phyloP scores from a whole-genome alignment of 2,329 filamentous ascomycete species.

The Mollisiaceae sp. region DNA sequence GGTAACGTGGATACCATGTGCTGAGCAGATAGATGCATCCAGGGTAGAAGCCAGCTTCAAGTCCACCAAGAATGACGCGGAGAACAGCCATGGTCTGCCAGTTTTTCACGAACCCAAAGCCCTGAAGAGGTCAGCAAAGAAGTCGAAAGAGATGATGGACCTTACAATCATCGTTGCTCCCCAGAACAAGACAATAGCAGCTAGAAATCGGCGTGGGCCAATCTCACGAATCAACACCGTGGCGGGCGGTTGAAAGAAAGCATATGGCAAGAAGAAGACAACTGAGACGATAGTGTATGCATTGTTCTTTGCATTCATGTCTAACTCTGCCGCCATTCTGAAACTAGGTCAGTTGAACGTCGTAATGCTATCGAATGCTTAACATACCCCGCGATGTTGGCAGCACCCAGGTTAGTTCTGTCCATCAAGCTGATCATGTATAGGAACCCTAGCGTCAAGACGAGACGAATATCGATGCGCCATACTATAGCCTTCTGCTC shows the following conservation, averaged over 20 bases:
- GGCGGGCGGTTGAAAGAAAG: conserved; percentile 73
- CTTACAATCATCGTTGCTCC: conserved; percentile 49
- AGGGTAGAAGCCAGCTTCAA: conserved; percentile 43
- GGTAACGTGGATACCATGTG: conserved; percentile 56
- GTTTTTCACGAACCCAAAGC: conserved; percentile 44
- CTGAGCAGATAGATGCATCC: conserved; percentile 49
- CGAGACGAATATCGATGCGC: conserved; percentile 70
- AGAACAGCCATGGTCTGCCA: conserved; percentile 39
- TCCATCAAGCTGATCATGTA: conserved; percentile 83
- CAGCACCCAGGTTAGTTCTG: conserved; percentile 75
- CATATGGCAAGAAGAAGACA: conserved; percentile 77
- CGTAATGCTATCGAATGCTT: conserved; percentile 6
- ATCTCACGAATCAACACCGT: conserved; percentile 71
- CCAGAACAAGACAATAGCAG: conserved; percentile 52
- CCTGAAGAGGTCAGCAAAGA: conserved; percentile 25
- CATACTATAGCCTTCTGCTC: conserved; percentile 73
- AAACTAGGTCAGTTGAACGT: conserved; percentile 1
- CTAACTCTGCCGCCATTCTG: conserved; percentile 31
- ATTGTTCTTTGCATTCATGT: conserved; percentile 19
- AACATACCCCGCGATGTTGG: conserved; percentile 69
- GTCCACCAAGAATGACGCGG: conserved; percentile 38
- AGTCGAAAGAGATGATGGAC: not conserved
- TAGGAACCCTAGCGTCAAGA: conserved; percentile 65
- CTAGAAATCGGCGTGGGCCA: conserved; percentile 63
- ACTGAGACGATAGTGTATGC: conserved; percentile 43